Evolutionary conservation across 208 protist genomes (phyloP).

Genomic region (Trypanosoma vivax): DNA sequence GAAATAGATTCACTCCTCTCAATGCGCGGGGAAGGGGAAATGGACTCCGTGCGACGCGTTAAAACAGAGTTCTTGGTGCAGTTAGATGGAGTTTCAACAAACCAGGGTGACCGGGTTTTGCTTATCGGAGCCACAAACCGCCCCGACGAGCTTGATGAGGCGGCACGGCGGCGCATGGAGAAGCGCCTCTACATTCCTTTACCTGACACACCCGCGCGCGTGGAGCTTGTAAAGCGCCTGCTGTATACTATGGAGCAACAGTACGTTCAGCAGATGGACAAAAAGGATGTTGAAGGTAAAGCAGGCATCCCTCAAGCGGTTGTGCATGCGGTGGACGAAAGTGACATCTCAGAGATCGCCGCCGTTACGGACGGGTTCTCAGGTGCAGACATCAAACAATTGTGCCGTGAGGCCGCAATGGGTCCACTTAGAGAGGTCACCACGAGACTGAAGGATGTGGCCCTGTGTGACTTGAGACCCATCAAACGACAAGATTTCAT

Average conservation of each 20-base stretch:
- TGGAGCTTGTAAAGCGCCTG: constrained; percentile 53
- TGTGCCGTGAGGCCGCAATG: constrained; percentile 77
- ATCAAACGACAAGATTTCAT: constrained; percentile 67
- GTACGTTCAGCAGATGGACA: constrained; percentile 1
- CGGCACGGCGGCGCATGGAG: constrained; percentile 80
- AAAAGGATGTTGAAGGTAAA: background rate
- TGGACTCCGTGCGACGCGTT: constrained; percentile 90
- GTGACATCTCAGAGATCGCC: constrained; percentile 36
- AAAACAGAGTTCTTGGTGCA: constrained; percentile 99
- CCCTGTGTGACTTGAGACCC: constrained; percentile 43
- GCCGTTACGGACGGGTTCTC: constrained; percentile 64
- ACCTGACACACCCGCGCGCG: constrained; percentile 52
- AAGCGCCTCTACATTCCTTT: constrained; percentile 90
- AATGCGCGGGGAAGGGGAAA: constrained; percentile 69
- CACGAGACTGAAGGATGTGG: constrained; percentile 41
- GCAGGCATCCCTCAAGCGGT: background rate
- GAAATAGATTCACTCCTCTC: constrained; percentile 93
- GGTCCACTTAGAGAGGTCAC: constrained; percentile 65
- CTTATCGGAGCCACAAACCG: constrained; percentile 89
- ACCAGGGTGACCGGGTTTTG: constrained; percentile 71
- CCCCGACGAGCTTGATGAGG: constrained; percentile 87
- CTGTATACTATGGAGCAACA: constrained; percentile 37
- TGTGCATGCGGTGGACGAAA: constrained; percentile 30
- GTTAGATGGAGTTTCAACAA: constrained; percentile 78
- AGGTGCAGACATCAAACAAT: constrained; percentile 66